Evolutionary conservation across 148 eudicot species (phyloP).

Genomic region (Euryodendron excelsum): DNA sequence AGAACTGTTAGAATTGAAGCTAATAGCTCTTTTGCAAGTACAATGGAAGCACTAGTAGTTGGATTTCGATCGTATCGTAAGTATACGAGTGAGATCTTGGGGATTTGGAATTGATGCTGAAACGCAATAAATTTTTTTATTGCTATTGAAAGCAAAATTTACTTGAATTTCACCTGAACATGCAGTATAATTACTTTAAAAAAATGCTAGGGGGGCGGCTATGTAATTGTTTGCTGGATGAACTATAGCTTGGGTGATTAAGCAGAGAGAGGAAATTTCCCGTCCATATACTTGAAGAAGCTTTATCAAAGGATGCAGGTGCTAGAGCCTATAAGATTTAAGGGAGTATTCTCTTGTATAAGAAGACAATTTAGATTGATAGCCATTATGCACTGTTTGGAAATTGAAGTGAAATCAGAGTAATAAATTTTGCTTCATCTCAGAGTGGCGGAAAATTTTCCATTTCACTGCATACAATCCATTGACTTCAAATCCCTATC

Average conservation of each 20-base stretch:
- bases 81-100: conserved; percentile 11
- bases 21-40: neutral
- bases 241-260: neutral
- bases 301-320: too few species aligned
- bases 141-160: neutral
- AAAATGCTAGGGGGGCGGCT: neutral
- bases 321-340: neutral
- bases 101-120: neutral
- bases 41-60: conserved; percentile 3
- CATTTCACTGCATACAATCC: too few species aligned
- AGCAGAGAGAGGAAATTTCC: neutral
- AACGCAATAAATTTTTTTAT: neutral
- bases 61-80: neutral
- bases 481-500: neutral
- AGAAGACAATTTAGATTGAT: neutral
- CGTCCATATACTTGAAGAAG: neutral
- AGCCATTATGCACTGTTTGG: neutral
- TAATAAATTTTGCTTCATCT: neutral
- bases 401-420: neutral
- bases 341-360: neutral
- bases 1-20: neutral
- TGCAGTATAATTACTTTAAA: neutral
- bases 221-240: neutral
- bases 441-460: neutral
- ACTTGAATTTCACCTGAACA: neutral